Base-by-base conservation (phyloP, 495 filamentous ascomycete species). In the Podospora appendiculata region DNA sequence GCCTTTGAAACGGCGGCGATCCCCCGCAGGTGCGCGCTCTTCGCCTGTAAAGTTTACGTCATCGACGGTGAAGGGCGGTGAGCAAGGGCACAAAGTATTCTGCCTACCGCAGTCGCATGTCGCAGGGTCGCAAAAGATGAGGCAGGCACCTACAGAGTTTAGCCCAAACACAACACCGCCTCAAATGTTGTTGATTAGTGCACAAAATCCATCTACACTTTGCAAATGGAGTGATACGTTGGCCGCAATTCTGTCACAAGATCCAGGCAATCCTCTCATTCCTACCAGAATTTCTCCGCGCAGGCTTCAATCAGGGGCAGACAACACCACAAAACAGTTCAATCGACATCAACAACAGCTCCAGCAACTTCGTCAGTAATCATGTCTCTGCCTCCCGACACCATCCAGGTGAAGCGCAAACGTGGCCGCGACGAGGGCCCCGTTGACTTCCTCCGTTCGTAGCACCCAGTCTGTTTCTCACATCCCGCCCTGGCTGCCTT, bases 331-430 rank as follows among this genome's bases (percentile, higher is more conserved):
- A 25, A 25, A 25, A 2, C 2, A 25, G 2, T 25, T 25, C 25
- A 25, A 5, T 5, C 25, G n/a, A 25, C 2, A 25, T 25, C 25
- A 25, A 25, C 25, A 25, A 25, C 25, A n/a, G n/a, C n/a, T n/a
- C n/a, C n/a, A n/a, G n/a, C n/a, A n/a, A n/a, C n/a, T 5, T 25
- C 25, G 5, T 25, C 25, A 25, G 25, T 45, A 41, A 35, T 36
- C 50, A 77, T 78, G 74, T 73, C 75, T 50, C 57, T 74, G n/a
- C 77, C 78, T 9, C 78, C 78, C 9, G 62, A 70, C 43, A 63
- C 68, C 10, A 75, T 81, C 64, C 70, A 70, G 32, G 69, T 81
- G 49, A 81, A 81, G 71, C 72, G 78, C 58, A 81, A 79, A 62
- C 67, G 67, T 52, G 70, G 68, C 25, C 69, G 61, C 10, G 77